phyloP scores from a whole-genome alignment of 371 early-diverging fungal species.

The Dichotomocladium elegans region DNA sequence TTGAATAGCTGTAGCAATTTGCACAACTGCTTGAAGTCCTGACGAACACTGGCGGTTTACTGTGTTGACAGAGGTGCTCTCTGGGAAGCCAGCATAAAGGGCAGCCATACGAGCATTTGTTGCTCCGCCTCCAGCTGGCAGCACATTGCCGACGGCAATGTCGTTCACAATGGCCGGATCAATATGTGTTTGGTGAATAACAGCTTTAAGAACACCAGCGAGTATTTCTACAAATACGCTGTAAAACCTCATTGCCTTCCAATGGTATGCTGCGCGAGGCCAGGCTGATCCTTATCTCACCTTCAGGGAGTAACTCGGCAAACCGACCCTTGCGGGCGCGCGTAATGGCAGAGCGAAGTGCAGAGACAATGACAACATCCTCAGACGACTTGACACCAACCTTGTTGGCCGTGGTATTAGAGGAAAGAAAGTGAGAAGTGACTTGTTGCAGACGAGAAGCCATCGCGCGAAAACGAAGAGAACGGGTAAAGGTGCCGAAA shows the following conservation, averaged over 20 bases:
- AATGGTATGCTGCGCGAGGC: too few relatives aligned
- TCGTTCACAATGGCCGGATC: slow-evolving; percentile 91
- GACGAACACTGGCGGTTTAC: slow-evolving; percentile 97
- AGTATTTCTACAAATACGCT: slow-evolving; percentile 76
- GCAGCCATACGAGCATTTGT: slow-evolving; percentile 94
- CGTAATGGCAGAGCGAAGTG: slow-evolving; percentile 88
- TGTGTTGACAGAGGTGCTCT: slow-evolving; percentile 77
- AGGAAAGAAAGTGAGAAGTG: slow-evolving; percentile 64
- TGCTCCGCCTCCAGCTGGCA: slow-evolving; percentile 92
- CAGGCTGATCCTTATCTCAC: too few relatives aligned
- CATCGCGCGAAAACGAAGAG: slow-evolving; percentile 36
- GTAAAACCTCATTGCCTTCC: too few relatives aligned
- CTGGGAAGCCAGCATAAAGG: slow-evolving; percentile 92
- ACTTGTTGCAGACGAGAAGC: slow-evolving; percentile 71
- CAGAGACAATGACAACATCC: slow-evolving; percentile 83
- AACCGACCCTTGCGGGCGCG: slow-evolving; percentile 93
- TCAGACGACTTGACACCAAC: slow-evolving; percentile 79
- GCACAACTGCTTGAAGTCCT: slow-evolving; percentile 92
- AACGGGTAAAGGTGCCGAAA: too few relatives aligned
- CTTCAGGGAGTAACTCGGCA: slow-evolving; percentile 83
- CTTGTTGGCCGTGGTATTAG: slow-evolving; percentile 48
- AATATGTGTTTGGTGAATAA: slow-evolving; percentile 76
- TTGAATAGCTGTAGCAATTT: slow-evolving; percentile 88
- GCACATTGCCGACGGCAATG: slow-evolving; percentile 92
- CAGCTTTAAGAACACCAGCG: slow-evolving; percentile 79